A percentile compares a stretch with the other conserved stretches of the same genome.
These are phyloP conservation scores for Camelina neglecta DNA, from an alignment of 345 rosid genomes.

Conservation along the genomic window DNA sequence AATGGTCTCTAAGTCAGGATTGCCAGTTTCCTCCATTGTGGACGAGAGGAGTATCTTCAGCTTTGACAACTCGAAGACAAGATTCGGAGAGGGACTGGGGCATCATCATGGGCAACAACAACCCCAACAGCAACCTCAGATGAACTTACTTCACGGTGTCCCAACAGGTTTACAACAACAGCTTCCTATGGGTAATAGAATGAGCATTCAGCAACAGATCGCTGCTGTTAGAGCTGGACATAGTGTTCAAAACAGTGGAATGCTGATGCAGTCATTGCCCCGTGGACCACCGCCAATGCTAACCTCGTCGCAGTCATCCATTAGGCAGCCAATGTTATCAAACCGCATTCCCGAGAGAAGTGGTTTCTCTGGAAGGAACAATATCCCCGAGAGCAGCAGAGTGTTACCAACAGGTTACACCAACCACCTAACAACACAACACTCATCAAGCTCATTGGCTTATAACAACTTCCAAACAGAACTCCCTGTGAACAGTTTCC, in stretches of 20 bases:
- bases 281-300: conserved; percentile 33
- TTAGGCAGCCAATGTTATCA: conserved; percentile 62
- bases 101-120: conserved; percentile 60
- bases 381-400: conserved; percentile 62
- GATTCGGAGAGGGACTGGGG: conserved; percentile 68
- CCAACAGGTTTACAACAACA: conserved; percentile 68
- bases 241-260: conserved; percentile 47
- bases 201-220: conserved; percentile 50
- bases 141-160: conserved; percentile 75
- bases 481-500: conserved; percentile 58
- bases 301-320: conserved; percentile 43
- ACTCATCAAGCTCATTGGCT: conserved; percentile 29
- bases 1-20: conserved; percentile 57
- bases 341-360: conserved; percentile 52
- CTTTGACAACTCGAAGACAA: conserved; percentile 73
- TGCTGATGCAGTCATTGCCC: conserved; percentile 54
- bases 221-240: conserved; percentile 49
- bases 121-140: conserved; percentile 43
- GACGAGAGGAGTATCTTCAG: conserved; percentile 89
- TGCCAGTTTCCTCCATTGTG: conserved; percentile 50
- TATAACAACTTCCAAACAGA: conserved; percentile 56
- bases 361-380: conserved; percentile 51
- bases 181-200: conserved; percentile 46
- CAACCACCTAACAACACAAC: conserved; percentile 35
- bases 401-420: conserved; percentile 53